Conservation (phyloP, 2,329 filamentous ascomycete genomes). For the Pyrenophora teres region DNA sequence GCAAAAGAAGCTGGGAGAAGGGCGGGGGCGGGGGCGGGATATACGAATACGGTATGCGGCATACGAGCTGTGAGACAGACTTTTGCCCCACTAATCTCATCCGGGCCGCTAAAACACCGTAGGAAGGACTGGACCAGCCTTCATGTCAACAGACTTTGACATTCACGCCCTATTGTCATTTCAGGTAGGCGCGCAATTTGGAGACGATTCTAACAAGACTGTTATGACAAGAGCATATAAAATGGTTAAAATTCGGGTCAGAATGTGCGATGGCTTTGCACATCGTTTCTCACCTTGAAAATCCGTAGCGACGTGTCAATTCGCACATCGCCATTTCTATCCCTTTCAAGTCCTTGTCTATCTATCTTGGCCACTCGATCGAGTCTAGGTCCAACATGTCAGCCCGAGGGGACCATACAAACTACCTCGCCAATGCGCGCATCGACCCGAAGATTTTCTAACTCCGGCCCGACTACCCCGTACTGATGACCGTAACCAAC, state of each 20-base stretch:
- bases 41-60: background rate
- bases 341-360: no score
- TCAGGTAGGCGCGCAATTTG: background rate
- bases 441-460: conserved; percentile 37
- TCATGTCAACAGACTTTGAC: conserved; percentile 4
- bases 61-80: background rate
- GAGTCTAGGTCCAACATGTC: background rate
- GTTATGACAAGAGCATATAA: background rate
- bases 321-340: no score
- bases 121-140: conserved; percentile 2
- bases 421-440: conserved; percentile 8
- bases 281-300: no score
- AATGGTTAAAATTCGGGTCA: background rate
- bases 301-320: no score
- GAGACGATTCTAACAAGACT: background rate
- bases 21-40: background rate
- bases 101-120: background rate
- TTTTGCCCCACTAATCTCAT: no score
- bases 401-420: background rate
- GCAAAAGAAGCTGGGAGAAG: background rate
- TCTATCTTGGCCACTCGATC: background rate
- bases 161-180: conserved; percentile 11
- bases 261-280: no score
- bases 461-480: conserved; percentile 48
- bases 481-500: conserved; percentile 41